Conservation (phyloP, 2,329 filamentous ascomycete species). For the Stachybotrys chartarum region DNA sequence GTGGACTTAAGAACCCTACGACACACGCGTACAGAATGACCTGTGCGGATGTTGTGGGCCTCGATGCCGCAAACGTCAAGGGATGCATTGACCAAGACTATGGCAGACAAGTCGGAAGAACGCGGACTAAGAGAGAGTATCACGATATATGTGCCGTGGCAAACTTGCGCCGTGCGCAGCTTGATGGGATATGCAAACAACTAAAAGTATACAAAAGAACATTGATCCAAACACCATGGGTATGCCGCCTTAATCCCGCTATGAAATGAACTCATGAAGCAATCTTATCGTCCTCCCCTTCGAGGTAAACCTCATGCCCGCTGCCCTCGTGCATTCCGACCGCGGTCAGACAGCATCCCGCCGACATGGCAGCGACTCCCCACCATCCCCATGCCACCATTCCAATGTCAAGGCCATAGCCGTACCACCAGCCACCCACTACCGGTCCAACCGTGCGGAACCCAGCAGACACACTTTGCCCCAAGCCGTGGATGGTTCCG, state of each 20-base stretch:
- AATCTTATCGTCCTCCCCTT: constrained; percentile 33
- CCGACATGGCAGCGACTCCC: constrained; percentile 40
- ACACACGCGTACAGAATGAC: too few relatives aligned
- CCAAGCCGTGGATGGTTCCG: constrained; percentile 49
- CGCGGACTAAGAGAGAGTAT: too few relatives aligned
- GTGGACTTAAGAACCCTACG: too few relatives aligned
- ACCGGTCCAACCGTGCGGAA: constrained; percentile 44
- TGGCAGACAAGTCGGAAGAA: too few relatives aligned
- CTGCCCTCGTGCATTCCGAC: constrained; percentile 58
- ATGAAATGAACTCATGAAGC: not conserved
- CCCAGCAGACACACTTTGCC: constrained; percentile 40
- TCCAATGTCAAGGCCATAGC: constrained; percentile 35
- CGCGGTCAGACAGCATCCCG: constrained; percentile 49
- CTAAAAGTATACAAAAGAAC: too few relatives aligned
- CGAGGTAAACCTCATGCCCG: constrained; percentile 52
- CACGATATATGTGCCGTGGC: too few relatives aligned
- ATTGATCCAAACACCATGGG: not conserved
- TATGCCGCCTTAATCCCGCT: not conserved
- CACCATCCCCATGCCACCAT: constrained; percentile 42
- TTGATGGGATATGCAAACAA: too few relatives aligned
- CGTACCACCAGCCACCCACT: constrained; percentile 41
- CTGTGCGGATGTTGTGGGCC: too few relatives aligned
- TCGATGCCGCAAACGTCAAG: too few relatives aligned
- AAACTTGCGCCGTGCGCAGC: too few relatives aligned
- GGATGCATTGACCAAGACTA: too few relatives aligned